Percentiles rank a stretch among this genome's conserved stretches.
phyloP scores from a whole-genome alignment of 495 filamentous ascomycete species.

The Letharia columbiana region DNA sequence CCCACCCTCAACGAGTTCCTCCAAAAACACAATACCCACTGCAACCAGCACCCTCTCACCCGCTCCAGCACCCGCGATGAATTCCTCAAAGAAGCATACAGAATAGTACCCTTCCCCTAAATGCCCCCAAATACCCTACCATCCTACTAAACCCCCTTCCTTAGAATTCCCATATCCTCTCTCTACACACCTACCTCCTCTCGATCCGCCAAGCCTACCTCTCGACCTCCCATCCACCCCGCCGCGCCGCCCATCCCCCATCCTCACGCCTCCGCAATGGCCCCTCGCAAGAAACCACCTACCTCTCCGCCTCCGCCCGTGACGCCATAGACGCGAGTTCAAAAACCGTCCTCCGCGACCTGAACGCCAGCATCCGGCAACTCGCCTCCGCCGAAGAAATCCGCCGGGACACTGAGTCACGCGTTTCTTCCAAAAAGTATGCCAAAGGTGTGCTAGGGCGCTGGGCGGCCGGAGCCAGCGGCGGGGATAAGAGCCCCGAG shows the following conservation, averaged over 20 bases:
- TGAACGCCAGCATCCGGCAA: slow-evolving; percentile 64
- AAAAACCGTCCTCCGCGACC: slow-evolving; percentile 71
- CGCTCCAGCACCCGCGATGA: slow-evolving; percentile 57
- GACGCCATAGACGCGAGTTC: slow-evolving; percentile 78
- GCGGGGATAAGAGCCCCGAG: slow-evolving; percentile 43
- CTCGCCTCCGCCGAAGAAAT: slow-evolving; percentile 75
- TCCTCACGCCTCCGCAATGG: slow-evolving; percentile 30
- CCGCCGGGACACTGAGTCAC: slow-evolving; percentile 61
- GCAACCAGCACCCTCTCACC: slow-evolving; percentile 33
- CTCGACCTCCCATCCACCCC: slow-evolving; percentile 55
- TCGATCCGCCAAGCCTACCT: slow-evolving; percentile 86
- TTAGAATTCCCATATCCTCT: slow-evolving; percentile 77
- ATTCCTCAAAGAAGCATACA: slow-evolving; percentile 92
- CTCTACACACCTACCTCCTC: slow-evolving; percentile 66
- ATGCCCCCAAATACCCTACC: slow-evolving; percentile 8
- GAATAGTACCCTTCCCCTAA: slow-evolving; percentile 53
- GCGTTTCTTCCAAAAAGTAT: slow-evolving; percentile 61
- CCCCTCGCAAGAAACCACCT: slow-evolving; percentile 28
- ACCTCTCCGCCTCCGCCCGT: slow-evolving; percentile 59
- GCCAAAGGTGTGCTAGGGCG: slow-evolving; percentile 53
- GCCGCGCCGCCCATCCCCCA: slow-evolving; percentile 31
- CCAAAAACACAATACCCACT: slow-evolving; percentile 44
- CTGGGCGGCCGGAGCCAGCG: slow-evolving; percentile 61
- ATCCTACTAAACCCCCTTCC: slow-evolving; percentile 13
- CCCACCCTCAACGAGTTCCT: slow-evolving; percentile 43